Evolutionary conservation across 208 protist genomes (phyloP).

Genomic region (Acanthamoeba culbertsoni): DNA sequence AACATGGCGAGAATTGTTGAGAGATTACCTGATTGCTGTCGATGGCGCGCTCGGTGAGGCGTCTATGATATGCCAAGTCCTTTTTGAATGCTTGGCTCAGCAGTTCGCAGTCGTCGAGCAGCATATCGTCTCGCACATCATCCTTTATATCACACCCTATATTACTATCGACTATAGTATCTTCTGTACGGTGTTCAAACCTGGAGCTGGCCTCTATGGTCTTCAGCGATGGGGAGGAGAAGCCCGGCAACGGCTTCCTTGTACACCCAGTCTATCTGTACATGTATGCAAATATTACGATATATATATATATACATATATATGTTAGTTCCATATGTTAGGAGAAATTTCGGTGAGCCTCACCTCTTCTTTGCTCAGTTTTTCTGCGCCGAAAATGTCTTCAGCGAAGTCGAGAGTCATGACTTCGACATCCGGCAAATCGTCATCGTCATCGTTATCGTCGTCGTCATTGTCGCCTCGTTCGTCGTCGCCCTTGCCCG

Average conservation of each 20-base stretch:
- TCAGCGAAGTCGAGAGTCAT: neutral
- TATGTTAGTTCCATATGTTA: neutral
- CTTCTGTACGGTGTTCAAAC: no score
- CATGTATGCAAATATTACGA: neutral
- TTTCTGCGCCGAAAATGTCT: neutral
- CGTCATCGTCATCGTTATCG: neutral
- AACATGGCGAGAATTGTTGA: no score
- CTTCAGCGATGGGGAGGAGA: neutral
- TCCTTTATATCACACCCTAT: neutral
- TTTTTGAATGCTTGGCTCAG: neutral
- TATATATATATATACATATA: neutral
- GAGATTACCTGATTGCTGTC: neutral
- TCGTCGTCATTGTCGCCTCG: neutral
- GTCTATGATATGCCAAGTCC: neutral
- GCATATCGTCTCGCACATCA: neutral
- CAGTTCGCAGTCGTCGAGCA: neutral
- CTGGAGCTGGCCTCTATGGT: neutral
- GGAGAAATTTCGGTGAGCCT: neutral
- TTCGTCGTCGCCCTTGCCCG: neutral
- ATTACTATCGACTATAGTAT: neutral
- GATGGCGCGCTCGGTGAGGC: neutral
- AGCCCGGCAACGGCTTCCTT: neutral
- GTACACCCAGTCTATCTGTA: constrained; percentile 5
- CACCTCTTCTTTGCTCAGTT: neutral
- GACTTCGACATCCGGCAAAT: neutral